Evolutionary conservation across 305 asterid genomes (phyloP).

Genomic region (Lippia alba): DNA sequence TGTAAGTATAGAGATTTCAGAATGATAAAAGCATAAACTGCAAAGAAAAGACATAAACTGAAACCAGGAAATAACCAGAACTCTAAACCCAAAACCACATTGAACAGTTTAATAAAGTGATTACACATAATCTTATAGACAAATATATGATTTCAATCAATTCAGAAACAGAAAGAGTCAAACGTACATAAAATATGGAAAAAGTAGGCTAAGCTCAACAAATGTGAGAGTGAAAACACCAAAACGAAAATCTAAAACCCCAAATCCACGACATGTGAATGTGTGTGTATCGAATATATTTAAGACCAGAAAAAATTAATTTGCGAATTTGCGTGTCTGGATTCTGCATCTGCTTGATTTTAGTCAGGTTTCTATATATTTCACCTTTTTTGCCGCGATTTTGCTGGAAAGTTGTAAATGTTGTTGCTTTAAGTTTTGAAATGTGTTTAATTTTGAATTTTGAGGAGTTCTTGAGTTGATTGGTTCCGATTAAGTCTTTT

Average conservation of each 20-base stretch:
- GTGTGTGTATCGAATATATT: too few species aligned
- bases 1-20: slow-evolving; percentile 12
- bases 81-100: too few species aligned
- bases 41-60: background rate
- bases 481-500: slow-evolving; percentile 27
- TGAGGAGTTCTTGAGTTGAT: slow-evolving; percentile 34
- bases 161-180: background rate
- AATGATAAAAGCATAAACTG: too few species aligned
- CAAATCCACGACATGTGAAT: too few species aligned
- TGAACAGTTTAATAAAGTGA: background rate
- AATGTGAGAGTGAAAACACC: background rate
- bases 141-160: slow-evolving; percentile 22
- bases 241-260: too few species aligned
- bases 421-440: slow-evolving; percentile 35
- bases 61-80: background rate
- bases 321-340: slow-evolving; percentile 29
- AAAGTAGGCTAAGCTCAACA: slow-evolving; percentile 26
- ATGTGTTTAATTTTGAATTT: slow-evolving; percentile 38
- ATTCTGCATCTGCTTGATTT: slow-evolving; percentile 30
- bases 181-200: slow-evolving; percentile 15
- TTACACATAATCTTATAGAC: slow-evolving; percentile 21
- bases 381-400: background rate
- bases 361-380: slow-evolving; percentile 29
- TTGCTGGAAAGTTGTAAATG: slow-evolving; percentile 19
- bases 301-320: too few species aligned